phyloP scores from a whole-genome alignment of 2,329 filamentous ascomycete species.

The Fusarium lateritium region DNA sequence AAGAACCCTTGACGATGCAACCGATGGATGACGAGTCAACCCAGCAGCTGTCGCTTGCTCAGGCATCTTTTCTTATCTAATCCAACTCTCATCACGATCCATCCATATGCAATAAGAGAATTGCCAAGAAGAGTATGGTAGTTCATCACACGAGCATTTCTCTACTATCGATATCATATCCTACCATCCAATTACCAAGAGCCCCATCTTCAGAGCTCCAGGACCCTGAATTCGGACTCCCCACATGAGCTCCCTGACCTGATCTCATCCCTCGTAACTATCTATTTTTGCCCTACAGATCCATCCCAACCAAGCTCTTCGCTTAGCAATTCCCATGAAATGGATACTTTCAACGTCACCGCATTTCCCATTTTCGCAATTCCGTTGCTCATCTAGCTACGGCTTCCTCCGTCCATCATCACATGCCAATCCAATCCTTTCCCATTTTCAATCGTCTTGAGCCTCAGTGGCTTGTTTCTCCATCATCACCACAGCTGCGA shows the following conservation, averaged over 20 bases:
- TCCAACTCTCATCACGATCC: background rate
- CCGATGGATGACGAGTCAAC: slow-evolving; percentile 19
- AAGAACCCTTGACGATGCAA: slow-evolving; percentile 8
- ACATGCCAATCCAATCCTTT: slow-evolving; percentile 31
- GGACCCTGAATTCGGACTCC: slow-evolving; percentile 34
- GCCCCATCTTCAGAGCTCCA: slow-evolving; percentile 22
- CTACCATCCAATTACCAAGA: background rate
- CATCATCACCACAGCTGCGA: background rate
- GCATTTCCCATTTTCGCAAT: background rate
- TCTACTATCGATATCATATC: background rate
- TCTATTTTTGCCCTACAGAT: background rate
- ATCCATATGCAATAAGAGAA: background rate
- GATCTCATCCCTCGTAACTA: background rate
- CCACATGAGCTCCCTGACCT: slow-evolving; percentile 36
- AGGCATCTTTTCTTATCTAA: background rate
- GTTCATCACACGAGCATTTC: slow-evolving; percentile 29
- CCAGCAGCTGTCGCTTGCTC: slow-evolving; percentile 7
- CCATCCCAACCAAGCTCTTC: background rate
- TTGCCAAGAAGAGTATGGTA: slow-evolving; percentile 21
- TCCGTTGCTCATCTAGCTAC: background rate
- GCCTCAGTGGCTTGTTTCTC: background rate
- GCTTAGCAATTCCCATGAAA: slow-evolving; percentile 3
- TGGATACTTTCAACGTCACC: background rate
- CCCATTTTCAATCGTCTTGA: background rate
- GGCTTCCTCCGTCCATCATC: slow-evolving; percentile 15